Conservation (phyloP, 805 yeast genomes). For the Wickerhamiella dianesei region DNA sequence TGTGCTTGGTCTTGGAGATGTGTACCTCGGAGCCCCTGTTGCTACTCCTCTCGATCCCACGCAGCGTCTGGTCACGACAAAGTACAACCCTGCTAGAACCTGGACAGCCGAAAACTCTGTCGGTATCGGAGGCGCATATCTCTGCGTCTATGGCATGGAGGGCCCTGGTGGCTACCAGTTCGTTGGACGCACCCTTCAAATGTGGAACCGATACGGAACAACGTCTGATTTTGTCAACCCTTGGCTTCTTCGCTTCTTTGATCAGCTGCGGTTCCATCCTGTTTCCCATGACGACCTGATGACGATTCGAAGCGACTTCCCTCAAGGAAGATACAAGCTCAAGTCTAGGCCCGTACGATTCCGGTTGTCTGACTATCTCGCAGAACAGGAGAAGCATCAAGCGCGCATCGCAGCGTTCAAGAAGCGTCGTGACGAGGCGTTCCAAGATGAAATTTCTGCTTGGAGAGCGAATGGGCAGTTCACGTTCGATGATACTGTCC, state of each 20-base stretch:
- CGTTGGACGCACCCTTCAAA: conserved; percentile 90
- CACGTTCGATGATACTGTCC: conserved; percentile 18
- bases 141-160: conserved; percentile 95
- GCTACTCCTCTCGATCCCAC: conserved; percentile 96
- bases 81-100: conserved; percentile 90
- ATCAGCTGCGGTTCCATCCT: conserved; percentile 89
- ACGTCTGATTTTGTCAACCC: conserved; percentile 32
- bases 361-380: conserved; percentile 61
- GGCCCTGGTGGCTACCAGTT: conserved; percentile 97
- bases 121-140: conserved; percentile 95
- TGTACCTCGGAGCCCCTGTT: conserved; percentile 93
- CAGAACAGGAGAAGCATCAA: conserved; percentile 62
- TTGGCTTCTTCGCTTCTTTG: conserved; percentile 84
- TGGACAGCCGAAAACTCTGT: conserved; percentile 92
- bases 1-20: conserved; percentile 91
- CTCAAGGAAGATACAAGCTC: conserved; percentile 66
- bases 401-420: conserved; percentile 42
- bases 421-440: conserved; percentile 42
- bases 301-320: conserved; percentile 50
- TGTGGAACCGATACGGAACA: conserved; percentile 83
- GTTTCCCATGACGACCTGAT: conserved; percentile 76
- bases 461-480: conserved; percentile 40
- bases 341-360: conserved; percentile 65
- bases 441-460: conserved; percentile 71
- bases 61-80: conserved; percentile 78